A percentile compares a stretch with the other conserved stretches of the same genome.
Conservation (phyloP, 2,329 filamentous ascomycete genomes). For the Chalaropsis thielavioides region DNA sequence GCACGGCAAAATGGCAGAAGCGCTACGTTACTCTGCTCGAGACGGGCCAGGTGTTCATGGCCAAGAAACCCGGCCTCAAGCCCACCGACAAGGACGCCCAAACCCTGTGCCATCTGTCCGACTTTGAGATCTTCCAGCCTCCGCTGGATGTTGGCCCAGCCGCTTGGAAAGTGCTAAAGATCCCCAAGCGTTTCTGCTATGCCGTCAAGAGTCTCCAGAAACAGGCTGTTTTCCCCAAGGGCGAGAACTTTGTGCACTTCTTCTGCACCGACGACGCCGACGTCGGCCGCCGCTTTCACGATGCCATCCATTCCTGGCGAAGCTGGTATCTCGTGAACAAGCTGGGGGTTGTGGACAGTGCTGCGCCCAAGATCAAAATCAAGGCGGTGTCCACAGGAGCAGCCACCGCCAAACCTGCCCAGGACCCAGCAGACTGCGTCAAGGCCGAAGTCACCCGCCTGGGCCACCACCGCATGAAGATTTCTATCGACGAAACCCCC, state of each 20-base stretch:
- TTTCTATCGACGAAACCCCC: slow-evolving; percentile 35
- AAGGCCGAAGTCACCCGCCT: slow-evolving; percentile 9
- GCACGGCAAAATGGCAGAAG: slow-evolving; percentile 78
- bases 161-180: slow-evolving; percentile 52
- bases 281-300: slow-evolving; percentile 54
- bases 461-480: slow-evolving; percentile 26
- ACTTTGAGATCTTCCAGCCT: slow-evolving; percentile 82
- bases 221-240: slow-evolving; percentile 65
- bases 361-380: slow-evolving; percentile 13
- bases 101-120: slow-evolving; percentile 70
- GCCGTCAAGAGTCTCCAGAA: slow-evolving; percentile 90
- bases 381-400: neutral
- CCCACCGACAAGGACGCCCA: slow-evolving; percentile 49
- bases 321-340: slow-evolving; percentile 81
- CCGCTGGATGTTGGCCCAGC: slow-evolving; percentile 28
- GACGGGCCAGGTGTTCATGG: slow-evolving; percentile 56
- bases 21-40: slow-evolving; percentile 58
- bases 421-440: slow-evolving; percentile 1
- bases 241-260: slow-evolving; percentile 81
- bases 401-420: neutral
- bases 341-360: slow-evolving; percentile 31
- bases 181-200: slow-evolving; percentile 73
- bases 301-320: slow-evolving; percentile 63
- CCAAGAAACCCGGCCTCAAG: slow-evolving; percentile 54
- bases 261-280: slow-evolving; percentile 65